Evolutionary conservation across 2,329 filamentous ascomycete genomes (phyloP).

Genomic region (Xylariaceae sp.): DNA sequence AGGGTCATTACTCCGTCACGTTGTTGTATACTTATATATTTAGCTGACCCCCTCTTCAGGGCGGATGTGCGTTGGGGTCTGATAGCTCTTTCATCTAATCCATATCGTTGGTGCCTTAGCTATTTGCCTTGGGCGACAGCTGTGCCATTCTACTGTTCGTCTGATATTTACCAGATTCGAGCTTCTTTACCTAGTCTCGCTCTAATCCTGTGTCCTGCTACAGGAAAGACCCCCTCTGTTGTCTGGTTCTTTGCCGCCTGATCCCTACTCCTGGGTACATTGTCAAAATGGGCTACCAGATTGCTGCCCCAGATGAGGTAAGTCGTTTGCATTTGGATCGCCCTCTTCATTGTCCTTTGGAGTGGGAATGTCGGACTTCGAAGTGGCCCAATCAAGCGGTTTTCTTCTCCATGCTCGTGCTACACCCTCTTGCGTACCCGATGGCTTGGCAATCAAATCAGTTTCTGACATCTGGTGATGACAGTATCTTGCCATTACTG

Average conservation of each 20-base stretch:
- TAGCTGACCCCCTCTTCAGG: not conserved
- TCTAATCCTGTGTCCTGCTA: not conserved
- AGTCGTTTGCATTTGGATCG: not conserved
- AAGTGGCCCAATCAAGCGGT: not conserved
- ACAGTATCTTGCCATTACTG: constrained; percentile 83
- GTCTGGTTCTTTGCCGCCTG: not conserved
- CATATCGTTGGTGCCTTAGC: not conserved
- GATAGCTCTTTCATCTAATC: not conserved
- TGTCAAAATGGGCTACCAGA: constrained; percentile 29
- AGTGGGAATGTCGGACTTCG: not conserved
- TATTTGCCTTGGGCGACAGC: too few species aligned
- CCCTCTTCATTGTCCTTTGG: not conserved
- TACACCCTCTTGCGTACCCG: too few species aligned
- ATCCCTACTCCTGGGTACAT: not conserved
- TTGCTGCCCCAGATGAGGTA: constrained; percentile 66
- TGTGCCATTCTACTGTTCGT: too few species aligned
- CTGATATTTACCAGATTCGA: not conserved
- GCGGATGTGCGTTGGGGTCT: not conserved
- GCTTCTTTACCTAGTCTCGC: not conserved
- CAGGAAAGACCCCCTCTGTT: not conserved
- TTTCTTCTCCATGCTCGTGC: not conserved
- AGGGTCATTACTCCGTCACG: not conserved
- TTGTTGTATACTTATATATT: not conserved
- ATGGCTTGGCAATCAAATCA: not conserved
- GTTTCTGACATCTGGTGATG: constrained; percentile 55